A percentile compares a stretch with the other conserved stretches of the same genome.
phyloP scores from a whole-genome alignment of 768 basidiomycete species.

The Hypholoma sublateritium region DNA sequence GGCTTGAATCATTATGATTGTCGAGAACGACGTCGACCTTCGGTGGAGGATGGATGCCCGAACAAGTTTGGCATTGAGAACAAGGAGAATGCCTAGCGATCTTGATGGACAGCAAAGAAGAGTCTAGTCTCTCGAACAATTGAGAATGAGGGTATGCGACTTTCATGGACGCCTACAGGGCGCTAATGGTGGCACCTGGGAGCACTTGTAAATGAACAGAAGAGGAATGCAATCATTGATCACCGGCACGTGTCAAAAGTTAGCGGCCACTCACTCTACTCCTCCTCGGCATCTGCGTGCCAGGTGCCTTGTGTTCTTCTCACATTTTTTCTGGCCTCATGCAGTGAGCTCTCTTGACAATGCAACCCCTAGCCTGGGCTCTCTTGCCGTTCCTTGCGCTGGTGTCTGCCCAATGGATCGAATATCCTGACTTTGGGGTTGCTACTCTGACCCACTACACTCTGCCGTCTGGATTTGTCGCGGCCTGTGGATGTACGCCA shows the following conservation, averaged over 20 bases:
- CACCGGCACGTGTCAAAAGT: background rate
- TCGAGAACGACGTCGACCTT: constrained; percentile 61
- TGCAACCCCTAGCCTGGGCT: constrained; percentile 3
- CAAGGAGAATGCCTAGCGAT: constrained; percentile 84
- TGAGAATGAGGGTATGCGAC: constrained; percentile 67
- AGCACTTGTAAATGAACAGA: background rate
- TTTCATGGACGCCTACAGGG: constrained; percentile 45
- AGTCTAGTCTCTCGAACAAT: constrained; percentile 44
- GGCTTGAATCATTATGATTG: constrained; percentile 46
- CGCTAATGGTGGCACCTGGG: constrained; percentile 4
- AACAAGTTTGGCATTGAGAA: constrained; percentile 60
- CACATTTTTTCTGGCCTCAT: background rate
- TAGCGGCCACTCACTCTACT: background rate
- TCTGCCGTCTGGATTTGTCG: constrained; percentile 54
- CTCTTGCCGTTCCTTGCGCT: constrained; percentile 14
- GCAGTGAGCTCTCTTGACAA: background rate
- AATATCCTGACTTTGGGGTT: constrained; percentile 58
- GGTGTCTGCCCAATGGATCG: constrained; percentile 49
- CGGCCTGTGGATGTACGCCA: constrained; percentile 76
- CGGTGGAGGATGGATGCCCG: constrained; percentile 66
- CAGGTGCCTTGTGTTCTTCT: constrained; percentile 4
- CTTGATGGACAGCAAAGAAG: constrained; percentile 62
- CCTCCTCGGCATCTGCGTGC: background rate
- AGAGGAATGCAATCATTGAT: constrained; percentile 4
- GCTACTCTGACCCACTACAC: constrained; percentile 84